Conservation (phyloP, 164 flowering plant genomes). For the Aristolochia contorta region DNA sequence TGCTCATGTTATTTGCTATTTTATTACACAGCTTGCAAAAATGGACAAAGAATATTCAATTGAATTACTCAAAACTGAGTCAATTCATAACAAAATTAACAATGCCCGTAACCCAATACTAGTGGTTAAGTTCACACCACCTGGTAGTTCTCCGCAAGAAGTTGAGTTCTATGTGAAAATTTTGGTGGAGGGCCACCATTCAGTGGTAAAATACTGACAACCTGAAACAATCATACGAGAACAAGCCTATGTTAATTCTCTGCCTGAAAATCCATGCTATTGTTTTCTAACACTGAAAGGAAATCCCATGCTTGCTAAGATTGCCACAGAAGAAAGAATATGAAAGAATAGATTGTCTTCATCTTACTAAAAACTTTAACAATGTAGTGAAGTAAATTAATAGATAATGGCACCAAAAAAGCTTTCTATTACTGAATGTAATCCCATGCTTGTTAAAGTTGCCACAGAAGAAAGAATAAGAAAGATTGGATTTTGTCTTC, state of each 20-base stretch:
- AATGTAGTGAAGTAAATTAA: not conserved
- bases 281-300: too few relatives aligned
- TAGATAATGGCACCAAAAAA: too few relatives aligned
- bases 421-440: not conserved
- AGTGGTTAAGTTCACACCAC: constrained; percentile 17
- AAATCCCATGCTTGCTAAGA: not conserved
- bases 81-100: too few relatives aligned
- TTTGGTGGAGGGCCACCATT: constrained; percentile 21
- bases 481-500: too few relatives aligned
- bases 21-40: too few relatives aligned
- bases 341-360: too few relatives aligned
- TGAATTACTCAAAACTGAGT: too few relatives aligned
- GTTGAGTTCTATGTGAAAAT: constrained; percentile 21
- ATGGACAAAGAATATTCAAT: too few relatives aligned
- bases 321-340: not conserved
- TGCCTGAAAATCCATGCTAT: not conserved
- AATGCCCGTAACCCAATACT: too few relatives aligned
- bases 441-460: not conserved
- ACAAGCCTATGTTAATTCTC: too few relatives aligned
- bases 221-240: constrained; percentile 13
- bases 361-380: not conserved
- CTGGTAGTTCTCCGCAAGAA: constrained; percentile 26
- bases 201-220: constrained; percentile 19
- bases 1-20: too few relatives aligned
- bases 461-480: not conserved